phyloP scores from a whole-genome alignment of 108 stramenopile genomes.

The Stephanodiscus triporus region DNA sequence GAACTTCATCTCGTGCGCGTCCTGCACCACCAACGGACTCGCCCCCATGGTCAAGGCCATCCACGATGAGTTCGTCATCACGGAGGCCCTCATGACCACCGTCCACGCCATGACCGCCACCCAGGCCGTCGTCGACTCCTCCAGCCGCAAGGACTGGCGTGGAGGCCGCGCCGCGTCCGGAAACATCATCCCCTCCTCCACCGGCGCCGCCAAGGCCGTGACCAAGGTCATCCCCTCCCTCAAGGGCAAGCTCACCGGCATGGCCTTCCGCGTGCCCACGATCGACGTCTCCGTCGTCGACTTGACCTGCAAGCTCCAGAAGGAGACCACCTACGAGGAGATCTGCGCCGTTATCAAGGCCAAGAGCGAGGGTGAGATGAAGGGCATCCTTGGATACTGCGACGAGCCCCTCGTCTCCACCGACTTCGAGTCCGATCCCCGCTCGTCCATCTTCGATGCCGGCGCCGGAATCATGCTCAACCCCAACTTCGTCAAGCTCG shows the following conservation, averaged over 20 bases:
- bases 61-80: constrained; percentile 97
- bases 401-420: constrained; percentile 96
- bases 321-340: constrained; percentile 95
- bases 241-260: constrained; percentile 98
- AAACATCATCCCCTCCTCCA: constrained; percentile 99
- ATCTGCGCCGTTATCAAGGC: constrained; percentile 95
- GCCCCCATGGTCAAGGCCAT: constrained; percentile 97
- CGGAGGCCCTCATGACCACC: constrained; percentile 99
- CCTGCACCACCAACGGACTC: constrained; percentile 99
- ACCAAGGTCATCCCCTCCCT: constrained; percentile 99
- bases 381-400: constrained; percentile 98
- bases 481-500: constrained; percentile 94
- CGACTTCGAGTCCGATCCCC: constrained; percentile 93
- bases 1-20: constrained; percentile 97
- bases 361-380: constrained; percentile 76
- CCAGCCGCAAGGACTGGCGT: constrained; percentile 99
- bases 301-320: constrained; percentile 86
- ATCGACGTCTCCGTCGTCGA: constrained; percentile 99
- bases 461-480: constrained; percentile 96
- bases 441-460: constrained; percentile 98
- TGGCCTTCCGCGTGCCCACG: constrained; percentile 99
- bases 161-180: constrained; percentile 98
- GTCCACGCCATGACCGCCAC: constrained; percentile 99
- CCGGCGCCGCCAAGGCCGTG: constrained; percentile 99
- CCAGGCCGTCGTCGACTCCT: constrained; percentile 98